Evolutionary conservation across 2,329 filamentous ascomycete species (phyloP).

Genomic region (Penicillium sp.): DNA sequence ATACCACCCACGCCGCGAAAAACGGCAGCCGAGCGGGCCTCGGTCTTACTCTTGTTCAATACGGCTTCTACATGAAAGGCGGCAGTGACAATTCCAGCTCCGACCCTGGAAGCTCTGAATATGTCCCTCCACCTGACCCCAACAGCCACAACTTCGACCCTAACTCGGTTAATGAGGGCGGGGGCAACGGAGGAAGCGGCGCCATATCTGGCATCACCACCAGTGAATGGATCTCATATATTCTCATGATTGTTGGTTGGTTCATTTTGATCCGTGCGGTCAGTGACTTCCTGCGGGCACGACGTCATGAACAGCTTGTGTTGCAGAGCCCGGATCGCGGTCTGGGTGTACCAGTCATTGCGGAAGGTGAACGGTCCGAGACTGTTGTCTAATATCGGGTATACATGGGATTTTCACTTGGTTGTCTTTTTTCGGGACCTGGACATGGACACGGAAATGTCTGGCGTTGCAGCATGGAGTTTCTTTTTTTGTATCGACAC

Average conservation of each 20-base stretch:
- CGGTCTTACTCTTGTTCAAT: conserved; percentile 92
- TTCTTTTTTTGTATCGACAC: conserved; percentile 14
- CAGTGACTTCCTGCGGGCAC: conserved; percentile 81
- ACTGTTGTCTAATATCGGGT: conserved; percentile 60
- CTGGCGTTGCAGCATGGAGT: conserved; percentile 11
- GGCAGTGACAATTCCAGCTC: conserved; percentile 44
- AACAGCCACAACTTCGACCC: conserved; percentile 89
- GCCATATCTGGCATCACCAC: conserved; percentile 61
- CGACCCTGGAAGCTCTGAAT: conserved; percentile 40
- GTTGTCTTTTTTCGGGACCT: conserved; percentile 2
- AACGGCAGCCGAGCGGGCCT: conserved; percentile 93
- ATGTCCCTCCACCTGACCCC: conserved; percentile 72
- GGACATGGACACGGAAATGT: conserved; percentile 5
- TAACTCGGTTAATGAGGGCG: conserved; percentile 56
- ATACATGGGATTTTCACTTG: conserved; percentile 16
- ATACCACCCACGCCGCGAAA: conserved; percentile 97
- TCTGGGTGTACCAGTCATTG: conserved; percentile 78
- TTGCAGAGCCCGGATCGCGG: conserved; percentile 89
- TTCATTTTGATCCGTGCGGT: conserved; percentile 95
- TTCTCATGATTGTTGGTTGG: conserved; percentile 96
- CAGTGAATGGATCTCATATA: conserved; percentile 85
- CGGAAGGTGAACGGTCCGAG: conserved; percentile 77
- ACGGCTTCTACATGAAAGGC: conserved; percentile 91
- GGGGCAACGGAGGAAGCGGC: conserved; percentile 31
- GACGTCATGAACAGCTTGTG: conserved; percentile 88